phyloP scores from a whole-genome alignment of 2,329 filamentous ascomycete genomes.

The Zalaria obscura region DNA sequence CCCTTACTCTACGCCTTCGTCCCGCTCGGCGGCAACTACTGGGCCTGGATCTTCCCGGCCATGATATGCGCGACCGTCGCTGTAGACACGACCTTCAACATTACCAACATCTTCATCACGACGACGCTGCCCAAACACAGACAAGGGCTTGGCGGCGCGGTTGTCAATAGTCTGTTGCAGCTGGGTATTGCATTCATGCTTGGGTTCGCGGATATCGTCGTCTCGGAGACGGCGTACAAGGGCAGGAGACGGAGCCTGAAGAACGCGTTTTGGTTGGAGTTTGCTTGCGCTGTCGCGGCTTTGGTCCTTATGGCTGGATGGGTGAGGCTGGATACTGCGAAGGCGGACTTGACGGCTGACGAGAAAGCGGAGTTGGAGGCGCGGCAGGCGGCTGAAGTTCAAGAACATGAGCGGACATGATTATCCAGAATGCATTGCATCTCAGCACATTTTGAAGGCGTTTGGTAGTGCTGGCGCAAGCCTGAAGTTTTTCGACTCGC shows the following conservation, averaged over 20 bases:
- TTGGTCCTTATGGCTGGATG: constrained; percentile 5
- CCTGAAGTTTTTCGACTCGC: no score
- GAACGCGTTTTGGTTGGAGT: constrained; percentile 7
- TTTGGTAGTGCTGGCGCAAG: no score
- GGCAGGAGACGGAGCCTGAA: constrained; percentile 4
- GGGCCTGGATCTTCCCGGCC: constrained; percentile 59
- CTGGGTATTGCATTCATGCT: constrained; percentile 59
- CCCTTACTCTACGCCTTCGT: constrained; percentile 51
- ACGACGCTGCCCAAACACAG: constrained; percentile 51
- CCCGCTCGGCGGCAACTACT: constrained; percentile 43
- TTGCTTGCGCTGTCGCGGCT: constrained; percentile 4
- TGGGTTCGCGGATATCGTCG: constrained; percentile 52
- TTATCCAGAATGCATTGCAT: no score
- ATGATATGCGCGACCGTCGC: constrained; percentile 58
- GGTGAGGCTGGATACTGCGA: constrained; percentile 28
- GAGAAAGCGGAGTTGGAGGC: constrained; percentile 25
- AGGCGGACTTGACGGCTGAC: constrained; percentile 38
- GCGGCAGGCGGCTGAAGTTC: no score
- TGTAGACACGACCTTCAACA: constrained; percentile 62
- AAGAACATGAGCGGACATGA: no score
- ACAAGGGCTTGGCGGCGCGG: constrained; percentile 57
- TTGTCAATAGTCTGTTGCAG: constrained; percentile 58
- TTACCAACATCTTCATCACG: constrained; percentile 61
- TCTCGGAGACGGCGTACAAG: constrained; percentile 27
- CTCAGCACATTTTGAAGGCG: no score